Evolutionary conservation across 2,329 filamentous ascomycete species (phyloP).

Genomic region (Xylaria sp.): DNA sequence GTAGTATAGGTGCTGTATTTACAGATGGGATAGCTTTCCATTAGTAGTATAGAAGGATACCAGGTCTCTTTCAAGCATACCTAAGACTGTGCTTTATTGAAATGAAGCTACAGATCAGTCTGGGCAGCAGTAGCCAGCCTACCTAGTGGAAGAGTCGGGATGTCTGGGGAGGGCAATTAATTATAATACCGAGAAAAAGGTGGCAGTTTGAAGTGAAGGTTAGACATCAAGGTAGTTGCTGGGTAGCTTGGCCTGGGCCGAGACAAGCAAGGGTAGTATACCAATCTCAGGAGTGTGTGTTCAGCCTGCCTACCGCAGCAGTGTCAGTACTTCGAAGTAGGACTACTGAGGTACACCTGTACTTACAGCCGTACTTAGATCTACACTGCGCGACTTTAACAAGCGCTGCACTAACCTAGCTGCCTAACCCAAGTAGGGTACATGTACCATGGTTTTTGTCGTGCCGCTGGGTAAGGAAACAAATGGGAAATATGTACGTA

Average conservation of each 20-base stretch:
- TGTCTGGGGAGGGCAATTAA: not conserved
- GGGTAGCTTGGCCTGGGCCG: not conserved
- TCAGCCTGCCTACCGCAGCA: not conserved
- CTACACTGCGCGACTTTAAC: not conserved
- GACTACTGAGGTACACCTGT: not conserved
- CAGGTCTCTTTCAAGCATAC: not conserved
- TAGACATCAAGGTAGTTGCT: constrained; percentile 17
- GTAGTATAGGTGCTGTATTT: not conserved
- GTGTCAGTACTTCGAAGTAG: not conserved
- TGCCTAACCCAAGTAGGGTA: not conserved
- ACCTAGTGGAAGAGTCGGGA: not conserved
- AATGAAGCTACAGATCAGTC: not conserved
- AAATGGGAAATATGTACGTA: not conserved
- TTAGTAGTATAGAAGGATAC: not conserved
- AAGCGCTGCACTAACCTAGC: not conserved
- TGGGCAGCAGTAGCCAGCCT: not conserved
- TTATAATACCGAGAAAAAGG: not conserved
- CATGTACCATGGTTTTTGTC: not conserved
- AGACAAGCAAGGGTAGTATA: constrained; percentile 13
- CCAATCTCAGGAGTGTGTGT: not conserved
- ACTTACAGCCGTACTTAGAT: not conserved
- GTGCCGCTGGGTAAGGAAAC: not conserved
- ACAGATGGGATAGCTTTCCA: too few species aligned
- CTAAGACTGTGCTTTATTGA: not conserved
- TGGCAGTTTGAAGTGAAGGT: constrained; percentile 8